phyloP scores from a whole-genome alignment of 2,329 filamentous ascomycete genomes.

The Botrytis elliptica region DNA sequence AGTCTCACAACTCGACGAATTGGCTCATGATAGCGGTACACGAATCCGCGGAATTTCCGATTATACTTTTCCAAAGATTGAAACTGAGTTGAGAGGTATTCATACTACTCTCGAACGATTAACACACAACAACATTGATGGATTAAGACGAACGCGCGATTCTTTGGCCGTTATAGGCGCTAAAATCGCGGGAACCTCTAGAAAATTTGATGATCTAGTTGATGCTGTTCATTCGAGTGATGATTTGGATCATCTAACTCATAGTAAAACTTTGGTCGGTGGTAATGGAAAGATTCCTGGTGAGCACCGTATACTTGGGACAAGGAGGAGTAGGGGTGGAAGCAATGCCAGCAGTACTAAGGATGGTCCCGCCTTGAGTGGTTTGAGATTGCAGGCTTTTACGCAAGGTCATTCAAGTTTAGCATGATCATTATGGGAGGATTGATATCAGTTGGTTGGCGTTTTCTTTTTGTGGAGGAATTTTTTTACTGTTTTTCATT shows the following conservation, averaged over 20 bases:
- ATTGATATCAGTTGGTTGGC: background rate
- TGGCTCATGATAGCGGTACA: constrained; percentile 27
- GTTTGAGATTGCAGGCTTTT: constrained; percentile 12
- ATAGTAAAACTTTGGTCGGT: constrained; percentile 14
- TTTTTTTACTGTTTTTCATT: constrained; percentile 7
- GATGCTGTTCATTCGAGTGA: constrained; percentile 24
- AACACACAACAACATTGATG: constrained; percentile 15
- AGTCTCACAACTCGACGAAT: constrained; percentile 27
- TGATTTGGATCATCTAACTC: constrained; percentile 17
- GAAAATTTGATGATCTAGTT: constrained; percentile 32
- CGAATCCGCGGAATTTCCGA: constrained; percentile 28
- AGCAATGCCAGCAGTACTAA: constrained; percentile 27
- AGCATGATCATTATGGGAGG: constrained; percentile 1
- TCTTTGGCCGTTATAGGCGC: constrained; percentile 29
- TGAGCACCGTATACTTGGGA: constrained; percentile 19
- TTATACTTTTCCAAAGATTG: constrained; percentile 28
- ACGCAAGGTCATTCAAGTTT: constrained; percentile 14
- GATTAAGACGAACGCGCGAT: constrained; percentile 23
- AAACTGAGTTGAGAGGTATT: constrained; percentile 24
- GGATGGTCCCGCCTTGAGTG: constrained; percentile 19
- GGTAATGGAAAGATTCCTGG: constrained; percentile 21
- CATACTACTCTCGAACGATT: constrained; percentile 18
- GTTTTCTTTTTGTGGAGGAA: background rate
- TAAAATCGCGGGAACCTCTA: constrained; percentile 27
- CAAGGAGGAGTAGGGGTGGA: constrained; percentile 23